phyloP scores from a whole-genome alignment of 495 filamentous ascomycete species.

The Aspergillus asperescens region DNA sequence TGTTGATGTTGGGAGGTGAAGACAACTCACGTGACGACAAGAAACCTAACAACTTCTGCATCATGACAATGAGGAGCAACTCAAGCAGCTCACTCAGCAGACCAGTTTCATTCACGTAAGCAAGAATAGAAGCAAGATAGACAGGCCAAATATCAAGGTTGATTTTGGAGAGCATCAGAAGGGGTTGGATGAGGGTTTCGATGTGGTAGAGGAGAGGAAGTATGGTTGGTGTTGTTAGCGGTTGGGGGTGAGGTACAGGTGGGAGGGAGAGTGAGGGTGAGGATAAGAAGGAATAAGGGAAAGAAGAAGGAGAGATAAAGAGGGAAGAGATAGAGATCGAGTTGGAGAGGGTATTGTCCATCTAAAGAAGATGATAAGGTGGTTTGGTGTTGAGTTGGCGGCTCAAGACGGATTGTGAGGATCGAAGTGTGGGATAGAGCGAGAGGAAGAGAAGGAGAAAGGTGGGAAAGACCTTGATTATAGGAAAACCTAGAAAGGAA shows the following conservation, averaged over 20 bases:
- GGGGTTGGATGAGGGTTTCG: background rate
- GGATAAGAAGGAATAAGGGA: background rate
- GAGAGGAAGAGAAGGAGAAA: conserved; percentile 6
- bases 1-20: background rate
- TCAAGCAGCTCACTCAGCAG: background rate
- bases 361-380: background rate
- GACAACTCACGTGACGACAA: conserved; percentile 14
- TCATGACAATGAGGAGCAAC: background rate
- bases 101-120: background rate
- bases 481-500: background rate
- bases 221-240: background rate
- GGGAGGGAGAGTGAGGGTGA: background rate
- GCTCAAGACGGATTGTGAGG: background rate
- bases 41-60: conserved; percentile 16
- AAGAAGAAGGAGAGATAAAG: conserved; percentile 2
- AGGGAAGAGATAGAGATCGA: background rate
- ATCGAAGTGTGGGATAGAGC: background rate
- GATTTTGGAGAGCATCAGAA: background rate
- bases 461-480: background rate
- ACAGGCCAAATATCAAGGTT: background rate
- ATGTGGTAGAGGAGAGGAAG: background rate
- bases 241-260: background rate
- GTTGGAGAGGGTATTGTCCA: no score
- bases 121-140: background rate
- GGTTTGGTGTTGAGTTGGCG: background rate